These are phyloP conservation scores for Nymphaea colorata DNA, from an alignment of 164 flowering plant species.

Conservation along the genomic window DNA sequence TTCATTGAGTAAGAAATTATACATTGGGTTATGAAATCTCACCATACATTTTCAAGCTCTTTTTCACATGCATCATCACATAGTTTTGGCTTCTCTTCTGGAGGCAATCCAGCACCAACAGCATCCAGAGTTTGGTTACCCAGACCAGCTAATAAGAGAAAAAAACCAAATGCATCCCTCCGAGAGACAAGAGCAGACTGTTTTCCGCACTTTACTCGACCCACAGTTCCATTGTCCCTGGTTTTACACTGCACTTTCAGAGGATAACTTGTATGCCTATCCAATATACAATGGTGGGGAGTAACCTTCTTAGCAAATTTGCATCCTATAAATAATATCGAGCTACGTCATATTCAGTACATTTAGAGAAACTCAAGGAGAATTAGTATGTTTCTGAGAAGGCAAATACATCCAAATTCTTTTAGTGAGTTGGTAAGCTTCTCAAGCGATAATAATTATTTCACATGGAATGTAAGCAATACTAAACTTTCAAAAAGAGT, in stretches of 20 bases:
- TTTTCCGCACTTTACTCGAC: constrained; percentile 8
- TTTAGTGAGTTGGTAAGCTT: no score
- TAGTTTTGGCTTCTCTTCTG: constrained; percentile 67
- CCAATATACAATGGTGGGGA: constrained; percentile 8
- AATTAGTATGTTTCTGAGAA: background rate
- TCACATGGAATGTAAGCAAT: background rate
- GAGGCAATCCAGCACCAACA: constrained; percentile 76
- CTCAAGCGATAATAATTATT: no score
- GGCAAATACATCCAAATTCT: no score
- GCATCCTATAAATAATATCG: constrained; percentile 7
- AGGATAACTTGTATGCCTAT: constrained; percentile 9
- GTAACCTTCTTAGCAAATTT: constrained; percentile 6
- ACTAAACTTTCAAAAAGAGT: background rate
- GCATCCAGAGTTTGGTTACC: constrained; percentile 22
- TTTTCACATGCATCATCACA: constrained; percentile 78
- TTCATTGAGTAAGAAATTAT: no score
- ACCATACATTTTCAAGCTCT: constrained; percentile 99
- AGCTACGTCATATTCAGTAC: background rate
- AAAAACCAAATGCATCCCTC: constrained; percentile 36
- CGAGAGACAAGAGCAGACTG: constrained; percentile 21
- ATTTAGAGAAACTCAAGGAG: no score
- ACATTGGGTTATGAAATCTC: constrained; percentile 41
- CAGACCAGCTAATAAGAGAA: constrained; percentile 32
- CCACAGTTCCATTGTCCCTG: constrained; percentile 7
- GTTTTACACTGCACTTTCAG: constrained; percentile 16